A percentile compares a stretch with the other conserved stretches of the same genome.
These are phyloP conservation scores for Nigrospora osmanthi DNA, from an alignment of 2,329 filamentous ascomycete genomes.

Conservation along the genomic window DNA sequence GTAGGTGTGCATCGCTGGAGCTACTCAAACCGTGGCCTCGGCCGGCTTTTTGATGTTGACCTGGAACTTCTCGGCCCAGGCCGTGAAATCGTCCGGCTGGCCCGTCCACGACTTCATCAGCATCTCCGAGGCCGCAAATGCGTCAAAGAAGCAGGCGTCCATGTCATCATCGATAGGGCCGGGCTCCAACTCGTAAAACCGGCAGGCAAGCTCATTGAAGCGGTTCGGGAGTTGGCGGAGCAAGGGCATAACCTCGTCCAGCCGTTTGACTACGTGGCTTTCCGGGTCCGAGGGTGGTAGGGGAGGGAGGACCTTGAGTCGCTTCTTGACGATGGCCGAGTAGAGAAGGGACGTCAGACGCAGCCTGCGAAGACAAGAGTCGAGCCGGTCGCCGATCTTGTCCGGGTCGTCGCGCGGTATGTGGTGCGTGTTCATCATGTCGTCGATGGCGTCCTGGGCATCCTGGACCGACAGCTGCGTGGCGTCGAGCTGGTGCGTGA, in stretches of 20 bases:
- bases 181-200: slow-evolving; percentile 64
- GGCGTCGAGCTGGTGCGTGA: slow-evolving; percentile 20
- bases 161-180: slow-evolving; percentile 50
- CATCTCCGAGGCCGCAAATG: slow-evolving; percentile 46
- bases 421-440: slow-evolving; percentile 56
- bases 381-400: slow-evolving; percentile 56
- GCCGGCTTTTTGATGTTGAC: slow-evolving; percentile 39
- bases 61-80: slow-evolving; percentile 60
- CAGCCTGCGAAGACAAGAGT: slow-evolving; percentile 54
- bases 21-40: slow-evolving; percentile 5
- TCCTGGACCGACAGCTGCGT: slow-evolving; percentile 39
- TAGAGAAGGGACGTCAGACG: slow-evolving; percentile 63
- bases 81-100: slow-evolving; percentile 65
- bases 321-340: slow-evolving; percentile 60
- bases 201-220: slow-evolving; percentile 62
- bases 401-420: slow-evolving; percentile 60
- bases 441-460: slow-evolving; percentile 56
- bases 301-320: slow-evolving; percentile 51
- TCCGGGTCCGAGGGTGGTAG: slow-evolving; percentile 24
- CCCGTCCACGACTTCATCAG: slow-evolving; percentile 55
- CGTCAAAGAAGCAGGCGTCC: slow-evolving; percentile 51
- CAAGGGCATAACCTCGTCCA: slow-evolving; percentile 49
- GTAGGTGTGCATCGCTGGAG: background rate
- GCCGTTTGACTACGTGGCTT: slow-evolving; percentile 25
- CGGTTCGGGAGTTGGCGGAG: slow-evolving; percentile 56